Evolutionary conservation across 371 early-diverging fungal genomes (phyloP), one percentile per base, ranked within the genome.

Genomic region (Choanephora cucurbitarum): DNA sequence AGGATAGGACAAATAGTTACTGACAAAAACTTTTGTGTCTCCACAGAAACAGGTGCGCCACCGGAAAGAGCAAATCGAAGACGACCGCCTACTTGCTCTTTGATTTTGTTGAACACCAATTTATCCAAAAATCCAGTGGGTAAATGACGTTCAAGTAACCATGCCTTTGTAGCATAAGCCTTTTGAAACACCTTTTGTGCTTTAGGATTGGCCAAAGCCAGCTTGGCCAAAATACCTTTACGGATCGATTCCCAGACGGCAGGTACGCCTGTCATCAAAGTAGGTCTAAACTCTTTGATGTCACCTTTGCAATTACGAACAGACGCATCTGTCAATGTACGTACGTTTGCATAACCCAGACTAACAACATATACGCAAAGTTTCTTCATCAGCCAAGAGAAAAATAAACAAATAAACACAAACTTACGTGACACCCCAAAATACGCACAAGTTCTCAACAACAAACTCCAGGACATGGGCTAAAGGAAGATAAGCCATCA

Each of bases 251-350:
- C 93, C 94, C 94, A 94, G 4, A 95, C 95, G 39, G 89, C 91
- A 21, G 95, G 94, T 13, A 98, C 95, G 66, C 95, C 95, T 19
- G 91, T 84, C 84, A 99, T 87, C 43, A 98, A 64, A 14, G 94
- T 92, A 10, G 99, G 99, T 24, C 87, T 80, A 56, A 95, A 82
- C 59, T 93, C 96, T 59, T 89, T 83, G 66, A 97, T 88, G 79
- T 99, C 99, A 34, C 97, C 96, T 57, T 87, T 77, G 78, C 98
- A 94, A 70, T 94, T 88, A 60, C 96, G 92, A 23, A 93, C 93
- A 41, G 90, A 88, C 11, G 91, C 85, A 64, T 97, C 92, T 32
- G 93, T 92, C 58, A 97, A 82, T 1, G 96, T 95, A 49, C 90
- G 84, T 22, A 88, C 82, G 13, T 81, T 79, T 40, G 91, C 98